Conservation (phyloP, 345 rosid species). For the Aquilaria malaccensis region DNA sequence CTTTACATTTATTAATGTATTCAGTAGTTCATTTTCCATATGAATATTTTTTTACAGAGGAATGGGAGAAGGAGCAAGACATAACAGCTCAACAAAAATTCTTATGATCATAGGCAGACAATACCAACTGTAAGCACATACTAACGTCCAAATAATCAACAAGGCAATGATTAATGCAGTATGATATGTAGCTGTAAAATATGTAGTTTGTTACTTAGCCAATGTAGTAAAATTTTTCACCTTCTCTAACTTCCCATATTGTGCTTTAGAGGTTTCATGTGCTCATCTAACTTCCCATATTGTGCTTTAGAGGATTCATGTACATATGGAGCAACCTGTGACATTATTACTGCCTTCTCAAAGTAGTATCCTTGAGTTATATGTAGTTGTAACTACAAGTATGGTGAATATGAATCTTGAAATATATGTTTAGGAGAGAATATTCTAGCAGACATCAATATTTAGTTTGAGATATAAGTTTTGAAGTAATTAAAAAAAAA, state of each 20-base stretch:
- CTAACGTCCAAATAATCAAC: conserved; percentile 72
- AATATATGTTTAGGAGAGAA: too few relatives aligned
- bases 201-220: conserved; percentile 62
- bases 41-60: conserved; percentile 5
- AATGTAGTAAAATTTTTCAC: conserved; percentile 48
- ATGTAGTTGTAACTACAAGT: conserved; percentile 41
- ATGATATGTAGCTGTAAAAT: conserved; percentile 70
- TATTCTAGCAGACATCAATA: not conserved
- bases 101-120: too few relatives aligned
- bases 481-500: too few relatives aligned
- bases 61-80: not conserved
- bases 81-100: too few relatives aligned
- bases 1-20: too few relatives aligned
- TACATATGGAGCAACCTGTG: conserved; percentile 61
- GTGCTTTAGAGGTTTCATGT: conserved; percentile 50
- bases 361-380: conserved; percentile 95
- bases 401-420: too few relatives aligned
- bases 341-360: conserved; percentile 78
- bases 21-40: too few relatives aligned
- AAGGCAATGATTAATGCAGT: conserved; percentile 77
- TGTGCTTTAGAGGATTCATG: too few relatives aligned
- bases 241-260: conserved; percentile 43
- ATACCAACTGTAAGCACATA: not conserved
- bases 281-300: conserved; percentile 19
- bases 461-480: too few relatives aligned